Evolutionary conservation across 495 filamentous ascomycete species (phyloP), one percentile per base, ranked within the genome.

Genomic region (Podospora tetraspora): DNA sequence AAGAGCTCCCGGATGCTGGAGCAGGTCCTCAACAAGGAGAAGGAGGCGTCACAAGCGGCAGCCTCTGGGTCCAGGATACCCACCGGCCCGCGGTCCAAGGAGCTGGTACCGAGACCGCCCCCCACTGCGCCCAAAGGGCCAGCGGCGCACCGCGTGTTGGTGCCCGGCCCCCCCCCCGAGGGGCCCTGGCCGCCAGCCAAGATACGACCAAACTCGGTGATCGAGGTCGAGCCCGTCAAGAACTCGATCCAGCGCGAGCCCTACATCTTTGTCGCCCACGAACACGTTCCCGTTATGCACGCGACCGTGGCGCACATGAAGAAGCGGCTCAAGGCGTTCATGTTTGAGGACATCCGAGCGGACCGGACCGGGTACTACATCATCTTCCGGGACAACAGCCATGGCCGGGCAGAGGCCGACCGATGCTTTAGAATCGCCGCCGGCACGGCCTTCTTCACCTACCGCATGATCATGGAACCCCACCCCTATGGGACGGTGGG

Each of bases 361-460:
- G 95, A 99, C 74, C 86, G 84, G 61, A 89, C 86, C 10, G 95
- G 95, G 0, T 99, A 97, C 79, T 98, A 92, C 76, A 88, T 98
- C 70, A 84, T 91, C 32, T 99, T 98, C 72, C 88, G 90, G 61
- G 90, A 92, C 70, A 90, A 86, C 16, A 82, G 84, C 32, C 78
- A 85, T 43, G 96, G 96, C 22, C 88, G 94, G 67, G 82, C 89
- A 61, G 92, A 97, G 76, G 89, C 91, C 12, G 87, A 89, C 37
- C 84, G 88, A 58, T 97, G 94, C 76, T 92, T 85, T 71, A 82
- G 85, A 63, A 81, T 87, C 43, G 90, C 89, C 66, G 86, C 97
- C 76, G 88, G 89, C 75, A 87, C 87, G 27, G 83, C 87, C 1
- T 84, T 99, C 59, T 98, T 99, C 82, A 97, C 88, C 6, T 98